Conservation (phyloP, 2,329 filamentous ascomycete genomes). For the Microsporum canis region DNA sequence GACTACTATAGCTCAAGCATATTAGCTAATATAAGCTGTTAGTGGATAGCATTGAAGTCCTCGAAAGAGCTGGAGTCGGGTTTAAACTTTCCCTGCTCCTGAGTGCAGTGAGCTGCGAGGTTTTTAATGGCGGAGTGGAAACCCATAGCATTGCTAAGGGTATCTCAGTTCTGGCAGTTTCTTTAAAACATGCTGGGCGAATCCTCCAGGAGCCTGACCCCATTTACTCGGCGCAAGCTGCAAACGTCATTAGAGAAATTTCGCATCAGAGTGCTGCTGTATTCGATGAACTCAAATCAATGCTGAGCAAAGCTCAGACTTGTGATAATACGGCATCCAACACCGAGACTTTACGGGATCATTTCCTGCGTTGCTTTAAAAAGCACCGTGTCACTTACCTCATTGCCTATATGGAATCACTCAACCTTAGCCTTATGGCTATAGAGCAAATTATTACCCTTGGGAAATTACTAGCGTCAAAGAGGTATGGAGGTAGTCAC, state of each 20-base stretch:
- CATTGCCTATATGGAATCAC: slow-evolving; percentile 31
- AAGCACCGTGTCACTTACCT: slow-evolving; percentile 34
- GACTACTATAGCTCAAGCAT: neutral
- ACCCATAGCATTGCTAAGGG: slow-evolving; percentile 34
- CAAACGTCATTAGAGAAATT: slow-evolving; percentile 29
- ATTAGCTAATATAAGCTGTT: neutral
- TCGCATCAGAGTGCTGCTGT: slow-evolving; percentile 29
- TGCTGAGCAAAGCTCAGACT: slow-evolving; percentile 28
- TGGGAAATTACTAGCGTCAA: slow-evolving; percentile 24
- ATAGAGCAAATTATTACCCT: slow-evolving; percentile 32
- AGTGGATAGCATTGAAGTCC: neutral
- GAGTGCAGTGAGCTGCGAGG: slow-evolving; percentile 33
- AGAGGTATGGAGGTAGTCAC: slow-evolving; percentile 12
- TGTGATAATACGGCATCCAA: slow-evolving; percentile 19
- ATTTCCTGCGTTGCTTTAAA: slow-evolving; percentile 32
- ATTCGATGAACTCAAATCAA: slow-evolving; percentile 34
- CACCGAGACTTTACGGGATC: slow-evolving; percentile 24
- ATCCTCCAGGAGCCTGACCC: slow-evolving; percentile 24
- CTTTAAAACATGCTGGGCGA: slow-evolving; percentile 29
- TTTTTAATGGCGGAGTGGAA: slow-evolving; percentile 30
- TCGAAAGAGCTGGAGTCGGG: slow-evolving; percentile 17
- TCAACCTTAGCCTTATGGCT: slow-evolving; percentile 32
- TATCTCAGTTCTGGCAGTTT: slow-evolving; percentile 31
- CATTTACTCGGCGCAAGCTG: slow-evolving; percentile 24
- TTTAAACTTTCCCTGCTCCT: slow-evolving; percentile 33